A percentile compares a stretch with the other conserved stretches of the same genome.
Evolutionary conservation across 441 rosid species (phyloP).

Genomic region (Euphorbia celastroides): DNA sequence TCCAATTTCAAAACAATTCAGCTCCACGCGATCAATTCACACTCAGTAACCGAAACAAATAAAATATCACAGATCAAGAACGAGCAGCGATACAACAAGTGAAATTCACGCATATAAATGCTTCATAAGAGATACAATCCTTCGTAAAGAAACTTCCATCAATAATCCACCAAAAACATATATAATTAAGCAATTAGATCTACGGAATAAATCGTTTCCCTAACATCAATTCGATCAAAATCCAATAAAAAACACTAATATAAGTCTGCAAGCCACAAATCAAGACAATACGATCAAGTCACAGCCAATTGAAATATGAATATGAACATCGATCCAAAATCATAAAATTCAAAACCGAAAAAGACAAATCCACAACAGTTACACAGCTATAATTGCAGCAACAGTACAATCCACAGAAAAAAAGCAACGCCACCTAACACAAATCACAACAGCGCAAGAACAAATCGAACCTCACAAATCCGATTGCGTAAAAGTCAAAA

Average conservation of each 20-base stretch:
- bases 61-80: background rate
- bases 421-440: background rate
- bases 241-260: background rate
- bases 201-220: background rate
- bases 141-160: background rate
- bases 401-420: background rate
- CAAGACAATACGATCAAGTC: slow-evolving; percentile 3
- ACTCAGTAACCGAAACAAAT: background rate
- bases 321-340: slow-evolving; percentile 24
- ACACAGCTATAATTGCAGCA: background rate
- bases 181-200: slow-evolving; percentile 21
- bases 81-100: background rate
- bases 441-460: background rate
- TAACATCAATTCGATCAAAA: slow-evolving; percentile 19
- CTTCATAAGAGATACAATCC: background rate
- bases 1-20: slow-evolving; percentile 4
- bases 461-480: slow-evolving; percentile 34
- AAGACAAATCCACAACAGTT: slow-evolving; percentile 1
- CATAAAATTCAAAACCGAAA: too few relatives aligned
- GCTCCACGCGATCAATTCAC: background rate
- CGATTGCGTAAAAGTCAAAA: slow-evolving; percentile 6
- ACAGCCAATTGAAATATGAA: slow-evolving; percentile 1
- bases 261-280: background rate
- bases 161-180: background rate
- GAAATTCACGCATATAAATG: background rate